Conservation (phyloP, 2,329 filamentous ascomycete genomes). For the Phaeosphaeriaceae sp. region DNA sequence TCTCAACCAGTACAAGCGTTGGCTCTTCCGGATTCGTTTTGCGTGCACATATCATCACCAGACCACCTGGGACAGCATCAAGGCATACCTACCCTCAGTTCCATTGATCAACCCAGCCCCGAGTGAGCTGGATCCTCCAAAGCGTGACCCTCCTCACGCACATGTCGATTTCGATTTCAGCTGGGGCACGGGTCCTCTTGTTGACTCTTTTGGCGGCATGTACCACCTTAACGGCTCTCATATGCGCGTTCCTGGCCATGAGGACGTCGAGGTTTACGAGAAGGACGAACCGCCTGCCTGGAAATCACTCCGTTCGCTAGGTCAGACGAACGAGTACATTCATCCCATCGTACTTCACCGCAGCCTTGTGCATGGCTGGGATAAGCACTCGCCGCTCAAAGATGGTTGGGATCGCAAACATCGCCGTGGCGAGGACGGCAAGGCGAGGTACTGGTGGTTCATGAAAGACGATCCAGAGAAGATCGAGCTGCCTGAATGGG, state of each 20-base stretch:
- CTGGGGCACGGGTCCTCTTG: constrained; percentile 56
- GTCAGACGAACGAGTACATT: constrained; percentile 60
- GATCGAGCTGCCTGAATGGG: constrained; percentile 38
- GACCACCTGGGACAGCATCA: constrained; percentile 18
- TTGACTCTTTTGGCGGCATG: constrained; percentile 51
- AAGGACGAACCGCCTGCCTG: constrained; percentile 46
- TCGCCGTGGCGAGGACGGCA: constrained; percentile 20
- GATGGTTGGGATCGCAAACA: constrained; percentile 29
- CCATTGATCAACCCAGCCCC: constrained; percentile 28
- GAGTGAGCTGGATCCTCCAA: constrained; percentile 28
- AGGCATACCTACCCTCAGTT: constrained; percentile 24
- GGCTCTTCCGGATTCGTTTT: constrained; percentile 36
- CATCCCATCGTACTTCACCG: constrained; percentile 52
- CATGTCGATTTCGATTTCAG: constrained; percentile 51
- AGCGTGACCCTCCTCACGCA: constrained; percentile 36
- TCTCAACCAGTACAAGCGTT: constrained; percentile 51
- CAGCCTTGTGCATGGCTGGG: constrained; percentile 30
- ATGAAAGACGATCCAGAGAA: constrained; percentile 20
- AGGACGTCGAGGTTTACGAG: constrained; percentile 44
- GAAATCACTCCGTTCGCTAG: constrained; percentile 47
- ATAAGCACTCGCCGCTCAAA: constrained; percentile 31
- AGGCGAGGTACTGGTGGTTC: constrained; percentile 39
- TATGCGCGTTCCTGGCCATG: constrained; percentile 55
- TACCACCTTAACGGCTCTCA: constrained; percentile 54
- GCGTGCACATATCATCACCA: constrained; percentile 42